Evolutionary conservation across 345 rosid genomes (phyloP).

Genomic region (Populus simonii): DNA sequence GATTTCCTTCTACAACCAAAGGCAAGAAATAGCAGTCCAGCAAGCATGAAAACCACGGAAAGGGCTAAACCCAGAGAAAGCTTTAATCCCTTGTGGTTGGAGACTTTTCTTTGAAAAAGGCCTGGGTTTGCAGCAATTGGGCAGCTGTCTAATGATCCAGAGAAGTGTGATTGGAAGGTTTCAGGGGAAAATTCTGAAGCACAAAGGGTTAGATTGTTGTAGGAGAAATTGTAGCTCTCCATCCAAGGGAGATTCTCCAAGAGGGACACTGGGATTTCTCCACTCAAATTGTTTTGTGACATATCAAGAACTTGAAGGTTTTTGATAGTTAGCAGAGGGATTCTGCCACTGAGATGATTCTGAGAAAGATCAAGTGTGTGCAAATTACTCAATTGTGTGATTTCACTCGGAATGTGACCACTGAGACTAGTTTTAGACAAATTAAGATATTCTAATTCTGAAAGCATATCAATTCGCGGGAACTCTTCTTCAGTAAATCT

Average conservation of each 20-base stretch:
- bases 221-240: constrained; percentile 81
- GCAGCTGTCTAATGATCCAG: constrained; percentile 64
- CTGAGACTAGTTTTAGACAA: constrained; percentile 60
- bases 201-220: constrained; percentile 83
- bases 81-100: constrained; percentile 45
- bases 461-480: constrained; percentile 46
- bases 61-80: constrained; percentile 69
- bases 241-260: constrained; percentile 54
- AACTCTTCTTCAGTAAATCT: constrained; percentile 59
- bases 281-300: constrained; percentile 75
- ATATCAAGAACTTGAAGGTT: constrained; percentile 63
- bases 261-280: constrained; percentile 61
- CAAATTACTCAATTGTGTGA: constrained; percentile 48
- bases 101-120: constrained; percentile 45
- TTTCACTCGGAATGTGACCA: constrained; percentile 62
- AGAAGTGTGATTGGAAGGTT: constrained; percentile 48
- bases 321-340: constrained; percentile 45
- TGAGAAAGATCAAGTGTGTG: constrained; percentile 68
- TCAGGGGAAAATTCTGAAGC: constrained; percentile 42
- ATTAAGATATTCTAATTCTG: constrained; percentile 65
- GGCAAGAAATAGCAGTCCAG: constrained; percentile 59
- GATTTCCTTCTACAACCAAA: constrained; percentile 62
- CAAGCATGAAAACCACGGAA: constrained; percentile 61
- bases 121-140: constrained; percentile 83
- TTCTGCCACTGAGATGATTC: constrained; percentile 61